Base-by-base conservation (phyloP, 176 grass and related monocot species). In the Canna indica region DNA sequence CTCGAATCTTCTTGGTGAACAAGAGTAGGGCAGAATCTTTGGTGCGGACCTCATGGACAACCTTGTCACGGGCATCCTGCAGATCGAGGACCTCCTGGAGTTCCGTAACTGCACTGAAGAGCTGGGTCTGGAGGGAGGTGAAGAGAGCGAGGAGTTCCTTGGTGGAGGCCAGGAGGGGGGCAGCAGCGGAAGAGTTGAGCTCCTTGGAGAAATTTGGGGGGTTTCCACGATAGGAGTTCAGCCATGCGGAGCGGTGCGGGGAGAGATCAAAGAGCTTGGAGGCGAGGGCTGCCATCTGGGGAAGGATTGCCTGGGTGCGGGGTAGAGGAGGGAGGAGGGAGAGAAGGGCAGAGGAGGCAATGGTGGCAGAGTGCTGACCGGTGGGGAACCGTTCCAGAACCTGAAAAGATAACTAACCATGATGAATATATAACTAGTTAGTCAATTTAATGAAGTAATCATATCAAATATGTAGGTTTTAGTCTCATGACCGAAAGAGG, bases 261-360 rank as follows among this genome's bases (percentile, higher is more conserved):
- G 94, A 93, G 32, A 87, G 58, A 59, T 99, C 89, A 75, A 93
- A 99, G 44, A 99, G 82, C 75, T 85, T 93, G 72, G 94, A 83
- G 16, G 89, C 84, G 39, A 93, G 82, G 45, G 82, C 78, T 17
- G 86, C 83, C 77, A 99, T 85, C 8, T 87, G 84, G 52, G 84
- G 82, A 53, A 99, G 82, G 72, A 99, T 82, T 42, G 94, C 80
- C 69, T 93, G 94, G 52, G 86, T 78, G 28, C 94, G 89, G 25
- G 89, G 89, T 4, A 93, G 89, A 34, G 94, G 89, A 20, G 94
- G 89, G 24, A 99, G 84, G 72, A 99, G 89, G 26, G 94, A 80
- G 17, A 99, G 84, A 35, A 99, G 80, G 13, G 86, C 59, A 72
- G 86, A 78, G 67, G 89, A 90, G 73, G 84, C 81, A 59, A 75